Base-by-base conservation (phyloP, 2,329 filamentous ascomycete genomes). In the Arthrobotrys musiformis region DNA sequence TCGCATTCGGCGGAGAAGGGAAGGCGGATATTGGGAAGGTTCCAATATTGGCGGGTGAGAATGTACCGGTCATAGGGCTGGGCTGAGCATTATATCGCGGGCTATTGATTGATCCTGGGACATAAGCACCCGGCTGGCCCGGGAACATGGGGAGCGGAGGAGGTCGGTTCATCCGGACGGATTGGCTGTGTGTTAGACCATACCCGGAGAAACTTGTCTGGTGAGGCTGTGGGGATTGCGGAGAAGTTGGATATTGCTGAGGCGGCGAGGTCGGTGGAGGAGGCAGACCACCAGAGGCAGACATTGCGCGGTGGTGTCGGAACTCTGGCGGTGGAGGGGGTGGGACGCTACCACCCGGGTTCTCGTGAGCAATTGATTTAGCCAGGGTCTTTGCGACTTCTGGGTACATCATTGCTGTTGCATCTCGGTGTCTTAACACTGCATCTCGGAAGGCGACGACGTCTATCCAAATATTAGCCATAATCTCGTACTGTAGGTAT, bases 351-450 rank as follows among this genome's bases (percentile, higher is more conserved):
- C 44, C 62, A n/a, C 69, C 73, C 30, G 63, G 42, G 26, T 54
- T 69, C 9, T 76, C 63, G 13, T 77, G 56, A 2, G 66, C 60
- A 22, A 62, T 66, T 11, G 73, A 52, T 37, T 67, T 33, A n/a
- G 66, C 60, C 5, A 70, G 50, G 2, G 66, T 77, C 28, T 66
- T 70, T 60, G 73, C 66, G 22, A 77, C 66, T 62, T 77, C 73
- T 4, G 73, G 73, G 35, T 70, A 77, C 15, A 77, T 61, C 58
- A 77, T 77, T 9, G 73, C 73, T 15, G 73, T 77, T 1, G 73
- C 73, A 48, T 77, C 73, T 22, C 73, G 66, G 17, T 77, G 73
- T n/a, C 61, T 70, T 44, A 77, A 37, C 19, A 77, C 73, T 7
- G 73, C 50, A 6, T 77, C 73, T 60, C 73, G 73, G 73, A 77